Percentiles rank a stretch among this genome's conserved stretches.
Evolutionary conservation across 768 basidiomycete species (phyloP).

Genomic region (Psilocybe tampanensis): DNA sequence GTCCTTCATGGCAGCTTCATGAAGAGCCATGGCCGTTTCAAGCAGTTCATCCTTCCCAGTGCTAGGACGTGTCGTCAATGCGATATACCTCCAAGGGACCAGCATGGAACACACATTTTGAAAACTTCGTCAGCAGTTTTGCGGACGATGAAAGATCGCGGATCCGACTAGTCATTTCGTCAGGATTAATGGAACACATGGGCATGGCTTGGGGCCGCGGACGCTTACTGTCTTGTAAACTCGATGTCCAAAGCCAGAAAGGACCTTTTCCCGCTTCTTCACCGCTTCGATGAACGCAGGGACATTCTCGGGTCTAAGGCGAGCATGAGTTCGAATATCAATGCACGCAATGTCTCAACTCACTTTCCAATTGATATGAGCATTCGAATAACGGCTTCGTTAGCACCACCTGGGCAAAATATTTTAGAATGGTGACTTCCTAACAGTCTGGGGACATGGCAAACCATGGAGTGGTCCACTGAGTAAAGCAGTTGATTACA

Average conservation of each 20-base stretch:
- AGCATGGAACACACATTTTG: constrained; percentile 59
- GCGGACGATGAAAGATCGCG: constrained; percentile 87
- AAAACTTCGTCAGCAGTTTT: constrained; percentile 93
- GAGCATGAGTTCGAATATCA: background rate
- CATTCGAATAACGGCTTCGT: constrained; percentile 96
- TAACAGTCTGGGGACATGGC: constrained; percentile 9
- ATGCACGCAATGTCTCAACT: constrained; percentile 19
- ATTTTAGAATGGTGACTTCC: constrained; percentile 1
- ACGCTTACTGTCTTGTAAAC: constrained; percentile 28
- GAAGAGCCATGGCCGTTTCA: constrained; percentile 87
- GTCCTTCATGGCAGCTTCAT: constrained; percentile 88
- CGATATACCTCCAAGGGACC: background rate
- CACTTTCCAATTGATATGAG: constrained; percentile 83
- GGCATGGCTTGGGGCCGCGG: constrained; percentile 37
- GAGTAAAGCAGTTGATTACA: background rate
- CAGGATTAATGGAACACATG: constrained; percentile 61
- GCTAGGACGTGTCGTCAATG: constrained; percentile 36
- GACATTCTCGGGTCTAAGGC: constrained; percentile 73
- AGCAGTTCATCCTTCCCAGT: constrained; percentile 85
- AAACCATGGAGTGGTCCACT: constrained; percentile 75
- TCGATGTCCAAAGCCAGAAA: constrained; percentile 90
- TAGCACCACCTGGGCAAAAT: constrained; percentile 68
- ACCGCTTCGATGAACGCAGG: constrained; percentile 86
- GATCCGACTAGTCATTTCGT: constrained; percentile 65
- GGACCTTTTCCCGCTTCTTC: constrained; percentile 84